These are phyloP conservation scores for Lojkania enalia DNA, from an alignment of 2,329 filamentous ascomycete species.

Conservation along the genomic window DNA sequence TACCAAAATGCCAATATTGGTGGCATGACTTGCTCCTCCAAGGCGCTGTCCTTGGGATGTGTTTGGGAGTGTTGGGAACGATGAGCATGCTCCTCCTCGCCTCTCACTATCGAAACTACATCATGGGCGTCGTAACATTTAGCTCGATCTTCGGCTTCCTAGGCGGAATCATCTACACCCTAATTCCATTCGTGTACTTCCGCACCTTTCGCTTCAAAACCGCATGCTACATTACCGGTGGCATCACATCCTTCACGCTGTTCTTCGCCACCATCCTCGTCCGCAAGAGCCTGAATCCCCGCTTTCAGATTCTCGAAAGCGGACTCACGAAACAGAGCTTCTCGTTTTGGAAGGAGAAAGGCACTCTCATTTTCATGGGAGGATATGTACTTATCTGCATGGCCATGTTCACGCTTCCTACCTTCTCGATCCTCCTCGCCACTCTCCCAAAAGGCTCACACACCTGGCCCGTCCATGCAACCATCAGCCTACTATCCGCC, in stretches of 20 bases:
- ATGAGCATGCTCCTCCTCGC: slow-evolving; percentile 19
- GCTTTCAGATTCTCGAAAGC: not conserved
- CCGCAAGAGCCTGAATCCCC: not conserved
- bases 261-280: slow-evolving; percentile 3
- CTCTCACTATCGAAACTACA: slow-evolving; percentile 25
- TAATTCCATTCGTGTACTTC: not conserved
- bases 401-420: slow-evolving; percentile 17
- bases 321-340: not conserved
- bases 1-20: slow-evolving; percentile 1
- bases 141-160: slow-evolving; percentile 22
- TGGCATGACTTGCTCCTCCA: slow-evolving; percentile 11
- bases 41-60: slow-evolving; percentile 18
- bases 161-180: slow-evolving; percentile 21
- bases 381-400: slow-evolving; percentile 13
- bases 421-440: slow-evolving; percentile 14
- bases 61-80: slow-evolving; percentile 20
- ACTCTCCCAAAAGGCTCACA: slow-evolving; percentile 5
- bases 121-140: slow-evolving; percentile 41
- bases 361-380: slow-evolving; percentile 6
- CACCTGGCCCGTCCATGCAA: slow-evolving; percentile 6
- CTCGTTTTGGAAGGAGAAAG: slow-evolving; percentile 5
- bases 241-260: slow-evolving; percentile 12
- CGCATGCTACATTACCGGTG: slow-evolving; percentile 1
- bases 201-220: not conserved
- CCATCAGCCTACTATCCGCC: slow-evolving; percentile 6